These are phyloP conservation scores for Eutreptiella sp. DNA, from an alignment of 208 protist species.

Conservation along the genomic window DNA sequence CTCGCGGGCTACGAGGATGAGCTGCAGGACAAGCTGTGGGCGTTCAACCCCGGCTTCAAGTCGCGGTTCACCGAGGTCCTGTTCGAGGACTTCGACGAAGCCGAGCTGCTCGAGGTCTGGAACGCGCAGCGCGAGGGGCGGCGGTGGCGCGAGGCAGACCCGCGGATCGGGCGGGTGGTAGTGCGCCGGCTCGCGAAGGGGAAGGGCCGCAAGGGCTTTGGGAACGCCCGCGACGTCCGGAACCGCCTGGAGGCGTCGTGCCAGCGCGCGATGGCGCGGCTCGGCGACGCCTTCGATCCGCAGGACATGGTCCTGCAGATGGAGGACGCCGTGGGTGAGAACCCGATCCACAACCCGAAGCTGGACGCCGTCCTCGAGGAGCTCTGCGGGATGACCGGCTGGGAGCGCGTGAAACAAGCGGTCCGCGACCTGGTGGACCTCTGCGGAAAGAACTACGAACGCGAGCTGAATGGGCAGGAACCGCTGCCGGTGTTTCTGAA, in stretches of 20 bases:
- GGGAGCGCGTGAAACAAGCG: not conserved
- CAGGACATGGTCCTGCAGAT: not conserved
- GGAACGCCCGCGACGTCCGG: slow-evolving; percentile 17
- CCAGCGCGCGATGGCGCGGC: not conserved
- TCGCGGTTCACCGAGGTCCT: slow-evolving; percentile 15
- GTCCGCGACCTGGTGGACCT: too few species aligned
- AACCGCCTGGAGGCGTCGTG: not conserved
- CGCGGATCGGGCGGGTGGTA: slow-evolving; percentile 2
- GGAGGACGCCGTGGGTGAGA: not conserved
- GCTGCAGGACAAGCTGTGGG: slow-evolving; percentile 19
- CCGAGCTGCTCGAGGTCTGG: slow-evolving; percentile 13
- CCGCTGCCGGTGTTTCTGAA: slow-evolving; percentile 9
- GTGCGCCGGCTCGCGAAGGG: slow-evolving; percentile 6
- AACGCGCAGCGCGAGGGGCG: too few species aligned
- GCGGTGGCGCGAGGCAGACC: slow-evolving; percentile 6
- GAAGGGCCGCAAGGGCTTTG: slow-evolving; percentile 1
- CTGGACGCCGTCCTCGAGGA: not conserved
- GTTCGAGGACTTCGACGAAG: slow-evolving; percentile 21
- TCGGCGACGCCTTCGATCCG: not conserved
- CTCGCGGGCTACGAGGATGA: slow-evolving; percentile 24
- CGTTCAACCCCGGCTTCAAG: slow-evolving; percentile 14
- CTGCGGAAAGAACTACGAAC: too few species aligned
- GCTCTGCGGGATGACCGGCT: slow-evolving; percentile 1
- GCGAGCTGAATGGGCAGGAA: not conserved
- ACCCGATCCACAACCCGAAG: not conserved